Conservation (phyloP, 2,329 filamentous ascomycete species). For the Colletotrichum viniferum region DNA sequence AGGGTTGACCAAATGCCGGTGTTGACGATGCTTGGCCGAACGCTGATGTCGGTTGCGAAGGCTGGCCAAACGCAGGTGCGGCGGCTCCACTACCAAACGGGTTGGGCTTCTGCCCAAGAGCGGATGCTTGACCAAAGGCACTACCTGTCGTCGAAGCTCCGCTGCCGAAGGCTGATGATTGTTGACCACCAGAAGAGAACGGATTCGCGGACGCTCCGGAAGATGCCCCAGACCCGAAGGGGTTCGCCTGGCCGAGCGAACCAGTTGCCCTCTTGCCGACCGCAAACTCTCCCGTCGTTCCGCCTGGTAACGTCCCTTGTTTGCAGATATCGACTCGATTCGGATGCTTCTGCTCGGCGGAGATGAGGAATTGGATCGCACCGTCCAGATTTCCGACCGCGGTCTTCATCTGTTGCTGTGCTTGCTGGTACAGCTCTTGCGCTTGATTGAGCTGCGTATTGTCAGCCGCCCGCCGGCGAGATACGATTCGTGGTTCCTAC, state of each 20-base stretch:
- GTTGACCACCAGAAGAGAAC: conserved; percentile 4
- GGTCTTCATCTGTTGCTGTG: conserved; percentile 74
- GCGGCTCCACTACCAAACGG: conserved; percentile 27
- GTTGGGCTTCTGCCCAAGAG: conserved; percentile 30
- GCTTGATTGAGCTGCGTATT: conserved; percentile 60
- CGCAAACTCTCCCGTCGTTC: conserved; percentile 49
- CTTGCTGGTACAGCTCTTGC: conserved; percentile 64
- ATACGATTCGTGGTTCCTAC: conserved; percentile 36
- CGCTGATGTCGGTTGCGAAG: conserved; percentile 32
- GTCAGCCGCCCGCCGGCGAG: neutral
- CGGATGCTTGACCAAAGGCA: conserved; percentile 49
- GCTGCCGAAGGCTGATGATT: conserved; percentile 3
- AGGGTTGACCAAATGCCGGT: conserved; percentile 31
- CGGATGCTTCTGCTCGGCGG: conserved; percentile 72
- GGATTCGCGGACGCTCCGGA: conserved; percentile 16
- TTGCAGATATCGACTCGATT: conserved; percentile 73
- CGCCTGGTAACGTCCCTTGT: conserved; percentile 45
- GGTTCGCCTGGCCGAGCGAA: conserved; percentile 36
- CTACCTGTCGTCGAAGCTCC: conserved; percentile 23
- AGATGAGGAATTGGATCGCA: conserved; percentile 72
- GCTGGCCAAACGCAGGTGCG: conserved; percentile 43
- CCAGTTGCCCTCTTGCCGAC: conserved; percentile 35
- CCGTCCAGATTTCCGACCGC: conserved; percentile 72
- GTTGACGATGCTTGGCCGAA: conserved; percentile 42
- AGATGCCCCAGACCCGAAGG: conserved; percentile 34